Evolutionary conservation across 768 basidiomycete genomes (phyloP).

Genomic region (Boletus pseudopeckii): DNA sequence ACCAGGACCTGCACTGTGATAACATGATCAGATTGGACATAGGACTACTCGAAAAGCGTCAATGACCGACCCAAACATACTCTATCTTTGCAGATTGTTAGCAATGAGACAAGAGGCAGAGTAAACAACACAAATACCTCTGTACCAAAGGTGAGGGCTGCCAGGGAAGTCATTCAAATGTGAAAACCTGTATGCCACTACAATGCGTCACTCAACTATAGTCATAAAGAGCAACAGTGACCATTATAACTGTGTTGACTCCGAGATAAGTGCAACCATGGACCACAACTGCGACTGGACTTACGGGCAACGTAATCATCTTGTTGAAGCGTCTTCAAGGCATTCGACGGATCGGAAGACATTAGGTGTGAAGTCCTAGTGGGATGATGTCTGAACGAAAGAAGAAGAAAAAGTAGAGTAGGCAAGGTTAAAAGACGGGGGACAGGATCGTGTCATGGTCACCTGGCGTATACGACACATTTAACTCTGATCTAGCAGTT

Average conservation of each 20-base stretch:
- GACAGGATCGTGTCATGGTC: too few species aligned
- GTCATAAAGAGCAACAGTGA: background rate
- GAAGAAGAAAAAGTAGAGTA: too few species aligned
- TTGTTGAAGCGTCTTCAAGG: background rate
- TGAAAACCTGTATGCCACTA: background rate
- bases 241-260: background rate
- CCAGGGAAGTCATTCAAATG: background rate
- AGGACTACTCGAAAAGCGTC: rapidly evolving
- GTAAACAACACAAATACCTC: background rate
- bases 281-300: background rate
- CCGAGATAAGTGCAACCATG: background rate
- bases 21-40: background rate
- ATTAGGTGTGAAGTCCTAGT: background rate
- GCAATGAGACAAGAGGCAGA: background rate
- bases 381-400: too few species aligned
- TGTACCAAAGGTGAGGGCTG: background rate
- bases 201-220: background rate
- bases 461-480: too few species aligned
- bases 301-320: background rate
- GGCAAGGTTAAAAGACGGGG: too few species aligned
- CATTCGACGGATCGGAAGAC: background rate
- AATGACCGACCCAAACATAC: background rate
- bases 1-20: background rate
- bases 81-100: background rate
- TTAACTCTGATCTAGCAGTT: too few species aligned